A percentile compares a stretch with the other conserved stretches of the same genome.
phyloP scores from a whole-genome alignment of 2,329 filamentous ascomycete genomes.

The Calonectria henricotiae region DNA sequence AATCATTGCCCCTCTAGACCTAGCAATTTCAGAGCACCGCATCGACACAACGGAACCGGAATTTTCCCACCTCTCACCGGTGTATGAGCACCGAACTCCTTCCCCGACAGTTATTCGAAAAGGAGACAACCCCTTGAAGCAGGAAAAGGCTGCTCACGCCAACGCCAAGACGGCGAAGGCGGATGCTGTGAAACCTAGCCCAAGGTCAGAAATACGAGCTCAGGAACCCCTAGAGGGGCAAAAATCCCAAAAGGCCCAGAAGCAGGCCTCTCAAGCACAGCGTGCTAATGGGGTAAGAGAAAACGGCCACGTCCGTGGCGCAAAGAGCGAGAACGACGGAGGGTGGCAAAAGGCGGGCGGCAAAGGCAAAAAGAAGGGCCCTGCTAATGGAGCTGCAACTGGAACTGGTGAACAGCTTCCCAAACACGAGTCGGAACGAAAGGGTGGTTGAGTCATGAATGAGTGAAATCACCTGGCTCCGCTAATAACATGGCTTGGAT shows the following conservation, averaged over 20 bases:
- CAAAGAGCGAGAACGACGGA: constrained; percentile 70
- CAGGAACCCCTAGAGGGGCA: constrained; percentile 39
- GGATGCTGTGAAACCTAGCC: constrained; percentile 43
- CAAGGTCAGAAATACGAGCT: constrained; percentile 32
- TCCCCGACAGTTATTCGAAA: constrained; percentile 76
- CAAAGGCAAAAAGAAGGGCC: constrained; percentile 66
- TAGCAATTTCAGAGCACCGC: constrained; percentile 66
- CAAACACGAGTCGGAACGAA: constrained; percentile 74
- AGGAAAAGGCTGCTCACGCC: constrained; percentile 49
- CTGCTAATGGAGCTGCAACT: constrained; percentile 58
- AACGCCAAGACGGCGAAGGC: constrained; percentile 43
- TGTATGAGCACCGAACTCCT: constrained; percentile 81
- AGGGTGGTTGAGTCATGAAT: constrained; percentile 69
- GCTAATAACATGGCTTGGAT: neutral
- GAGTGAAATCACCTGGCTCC: constrained; percentile 19
- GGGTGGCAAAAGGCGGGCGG: constrained; percentile 73
- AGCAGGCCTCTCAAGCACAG: constrained; percentile 48
- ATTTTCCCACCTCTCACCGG: constrained; percentile 77
- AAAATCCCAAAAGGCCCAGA: constrained; percentile 52
- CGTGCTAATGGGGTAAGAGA: constrained; percentile 63
- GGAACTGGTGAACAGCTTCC: constrained; percentile 70
- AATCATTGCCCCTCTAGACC: constrained; percentile 71
- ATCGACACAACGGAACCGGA: constrained; percentile 59
- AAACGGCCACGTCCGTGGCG: constrained; percentile 70
- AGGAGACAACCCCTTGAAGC: constrained; percentile 61